Base-by-base conservation (phyloP, 345 rosid genomes). In the Pelargonium nanum region DNA sequence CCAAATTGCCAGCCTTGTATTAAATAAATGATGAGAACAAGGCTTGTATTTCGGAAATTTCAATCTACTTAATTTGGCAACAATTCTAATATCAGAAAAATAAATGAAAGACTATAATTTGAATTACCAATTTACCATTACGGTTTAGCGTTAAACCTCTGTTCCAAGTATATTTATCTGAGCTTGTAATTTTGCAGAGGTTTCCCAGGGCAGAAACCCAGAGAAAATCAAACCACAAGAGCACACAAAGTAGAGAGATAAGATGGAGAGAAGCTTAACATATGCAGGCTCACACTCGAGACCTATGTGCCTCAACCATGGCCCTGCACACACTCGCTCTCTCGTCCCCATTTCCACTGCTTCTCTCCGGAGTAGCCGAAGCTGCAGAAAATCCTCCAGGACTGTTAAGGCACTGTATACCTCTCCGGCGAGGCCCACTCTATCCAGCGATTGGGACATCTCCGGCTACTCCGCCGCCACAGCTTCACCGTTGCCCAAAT, bases 371-470 rank as follows among this genome's bases (percentile, higher is more conserved):
- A 34, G 45, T 28, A 28, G 32, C 45, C 6, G 45, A 9, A 34
- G 45, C 7, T 2, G 32, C 32, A 28, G 32, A 7, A 28, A 28
- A 34, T 34, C 45, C 45, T 34, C 45, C 45, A 34, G 6, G 7
- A 1, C 12, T 34, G 45, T 34, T 34, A 34, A 10, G 45, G n/a
- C n/a, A n/a, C n/a, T n/a, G n/a, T n/a, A n/a, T n/a, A 28, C 4
- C 32, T 70, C 72, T 24, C 55, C 61, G 15, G 23, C 68, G 24
- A 69, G 69, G 63, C 70, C 61, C 24, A 82, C 88, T 55, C 62
- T 92, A 28, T 81, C 96, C 56, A 81, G 75, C 59, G 72, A 73
- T 61, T 92, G 96, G 95, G 84, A 92, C 75, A 72, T 87, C 16
- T 52, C 75, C 25, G 70, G 50, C 40, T 73, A 73, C 59, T 64